Evolutionary conservation across 495 filamentous ascomycete genomes (phyloP).

Genomic region (Aspergillus asperescens): DNA sequence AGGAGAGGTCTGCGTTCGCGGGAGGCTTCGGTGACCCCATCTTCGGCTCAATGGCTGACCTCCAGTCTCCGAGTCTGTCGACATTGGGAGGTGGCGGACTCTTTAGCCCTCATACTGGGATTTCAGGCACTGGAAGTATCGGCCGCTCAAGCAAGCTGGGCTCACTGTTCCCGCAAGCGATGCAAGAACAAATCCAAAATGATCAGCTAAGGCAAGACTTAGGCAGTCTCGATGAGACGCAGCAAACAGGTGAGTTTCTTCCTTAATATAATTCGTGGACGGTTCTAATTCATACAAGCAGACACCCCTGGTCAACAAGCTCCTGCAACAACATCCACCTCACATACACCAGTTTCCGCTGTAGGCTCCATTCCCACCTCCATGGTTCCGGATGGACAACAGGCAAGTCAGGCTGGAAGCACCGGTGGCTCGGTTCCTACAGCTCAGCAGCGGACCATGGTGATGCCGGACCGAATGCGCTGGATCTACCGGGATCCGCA

Average conservation of each 20-base stretch:
- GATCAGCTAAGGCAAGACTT: constrained; percentile 49
- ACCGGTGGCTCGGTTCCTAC: constrained; percentile 53
- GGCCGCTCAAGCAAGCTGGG: constrained; percentile 78
- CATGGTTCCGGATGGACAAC: constrained; percentile 28
- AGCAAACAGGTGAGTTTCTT: constrained; percentile 20
- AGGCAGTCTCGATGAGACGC: constrained; percentile 45
- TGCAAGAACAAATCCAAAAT: constrained; percentile 79
- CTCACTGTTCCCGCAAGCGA: constrained; percentile 77
- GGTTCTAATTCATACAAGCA: neutral
- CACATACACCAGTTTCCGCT: constrained; percentile 39
- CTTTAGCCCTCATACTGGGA: constrained; percentile 46
- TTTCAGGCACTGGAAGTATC: constrained; percentile 47
- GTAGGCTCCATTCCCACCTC: constrained; percentile 39
- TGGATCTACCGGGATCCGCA: constrained; percentile 98
- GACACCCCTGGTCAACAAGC: constrained; percentile 24
- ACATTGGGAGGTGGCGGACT: constrained; percentile 53
- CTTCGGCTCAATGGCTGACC: constrained; percentile 65
- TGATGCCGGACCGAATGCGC: constrained; percentile 98
- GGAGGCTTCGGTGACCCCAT: constrained; percentile 66
- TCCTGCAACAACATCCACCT: constrained; percentile 34
- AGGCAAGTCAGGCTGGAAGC: constrained; percentile 28
- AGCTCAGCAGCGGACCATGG: constrained; percentile 80
- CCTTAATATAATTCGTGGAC: neutral
- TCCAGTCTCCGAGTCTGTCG: constrained; percentile 68
- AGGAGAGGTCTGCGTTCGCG: constrained; percentile 60